Conservation (phyloP, 2,329 filamentous ascomycete species). For the Phoma herbarum region DNA sequence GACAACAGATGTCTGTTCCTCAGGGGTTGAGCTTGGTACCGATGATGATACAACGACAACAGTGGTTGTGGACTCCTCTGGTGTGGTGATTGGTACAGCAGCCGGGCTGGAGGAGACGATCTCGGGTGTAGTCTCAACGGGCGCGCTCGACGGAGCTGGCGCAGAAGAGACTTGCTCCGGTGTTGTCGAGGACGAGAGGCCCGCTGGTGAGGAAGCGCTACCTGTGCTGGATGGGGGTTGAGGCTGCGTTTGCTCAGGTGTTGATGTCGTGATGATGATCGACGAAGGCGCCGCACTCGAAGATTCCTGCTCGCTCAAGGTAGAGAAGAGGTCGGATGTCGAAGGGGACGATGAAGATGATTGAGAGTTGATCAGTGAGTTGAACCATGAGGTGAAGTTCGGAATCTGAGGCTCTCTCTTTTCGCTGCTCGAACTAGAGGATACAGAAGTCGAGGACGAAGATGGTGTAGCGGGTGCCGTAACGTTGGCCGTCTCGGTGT, state of each 20-base stretch:
- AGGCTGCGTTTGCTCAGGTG: slow-evolving; percentile 18
- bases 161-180: slow-evolving; percentile 3
- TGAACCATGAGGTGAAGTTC: slow-evolving; percentile 41
- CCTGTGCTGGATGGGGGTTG: slow-evolving; percentile 16
- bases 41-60: background rate
- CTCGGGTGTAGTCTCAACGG: slow-evolving; percentile 4
- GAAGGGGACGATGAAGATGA: slow-evolving; percentile 28
- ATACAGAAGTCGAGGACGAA: slow-evolving; percentile 22
- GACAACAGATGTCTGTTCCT: background rate
- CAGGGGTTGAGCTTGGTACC: slow-evolving; percentile 1
- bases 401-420: slow-evolving; percentile 32
- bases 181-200: slow-evolving; percentile 2
- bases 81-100: slow-evolving; percentile 2
- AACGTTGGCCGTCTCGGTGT: slow-evolving; percentile 41
- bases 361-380: slow-evolving; percentile 34
- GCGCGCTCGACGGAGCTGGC: slow-evolving; percentile 2
- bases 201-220: slow-evolving; percentile 10
- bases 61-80: background rate
- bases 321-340: slow-evolving; percentile 22
- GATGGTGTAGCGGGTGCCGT: slow-evolving; percentile 41
- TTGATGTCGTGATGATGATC: slow-evolving; percentile 29
- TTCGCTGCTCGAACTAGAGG: slow-evolving; percentile 35
- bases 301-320: slow-evolving; percentile 23
- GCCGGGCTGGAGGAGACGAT: background rate
- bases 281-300: slow-evolving; percentile 23